A percentile compares a stretch with the other conserved stretches of the same genome.
Evolutionary conservation across 2,329 filamentous ascomycete species (phyloP).

Genomic region (Aspergillus viridinutans): DNA sequence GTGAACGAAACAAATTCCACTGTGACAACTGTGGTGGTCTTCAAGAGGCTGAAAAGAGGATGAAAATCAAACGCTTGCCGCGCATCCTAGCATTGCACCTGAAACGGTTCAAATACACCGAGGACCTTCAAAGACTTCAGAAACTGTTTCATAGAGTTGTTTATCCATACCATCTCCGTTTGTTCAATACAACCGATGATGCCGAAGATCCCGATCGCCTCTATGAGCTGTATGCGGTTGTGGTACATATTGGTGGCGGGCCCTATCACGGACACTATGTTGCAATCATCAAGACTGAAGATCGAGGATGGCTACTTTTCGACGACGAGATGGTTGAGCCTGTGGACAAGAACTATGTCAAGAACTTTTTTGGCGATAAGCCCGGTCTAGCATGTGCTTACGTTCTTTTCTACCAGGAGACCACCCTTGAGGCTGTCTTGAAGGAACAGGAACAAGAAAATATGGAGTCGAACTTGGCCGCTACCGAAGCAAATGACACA

Average conservation of each 20-base stretch:
- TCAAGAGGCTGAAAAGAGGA: conserved; percentile 96
- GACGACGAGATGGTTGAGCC: conserved; percentile 99
- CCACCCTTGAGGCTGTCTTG: conserved; percentile 61
- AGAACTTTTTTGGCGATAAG: conserved; percentile 95
- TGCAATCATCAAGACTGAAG: conserved; percentile 94
- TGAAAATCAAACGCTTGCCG: conserved; percentile 96
- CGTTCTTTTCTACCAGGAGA: conserved; percentile 97
- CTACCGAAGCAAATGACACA: conserved; percentile 46
- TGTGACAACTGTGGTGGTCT: conserved; percentile 95
- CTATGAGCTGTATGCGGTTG: conserved; percentile 95
- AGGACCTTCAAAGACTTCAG: conserved; percentile 86
- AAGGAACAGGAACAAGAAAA: conserved; percentile 83
- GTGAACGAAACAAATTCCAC: conserved; percentile 97
- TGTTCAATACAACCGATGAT: conserved; percentile 97
- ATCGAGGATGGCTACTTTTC: conserved; percentile 91
- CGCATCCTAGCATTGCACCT: conserved; percentile 88
- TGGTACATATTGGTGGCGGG: conserved; percentile 94
- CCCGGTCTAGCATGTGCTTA: conserved; percentile 90
- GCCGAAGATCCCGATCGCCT: conserved; percentile 88
- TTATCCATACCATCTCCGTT: conserved; percentile 91
- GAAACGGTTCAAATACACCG: conserved; percentile 97
- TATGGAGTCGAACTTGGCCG: conserved; percentile 33
- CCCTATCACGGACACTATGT: conserved; percentile 98
- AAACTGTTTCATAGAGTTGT: conserved; percentile 97
- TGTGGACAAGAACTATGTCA: conserved; percentile 91